Evolutionary conservation across 805 yeast species (phyloP).

Genomic region (Candida sonorensis): DNA sequence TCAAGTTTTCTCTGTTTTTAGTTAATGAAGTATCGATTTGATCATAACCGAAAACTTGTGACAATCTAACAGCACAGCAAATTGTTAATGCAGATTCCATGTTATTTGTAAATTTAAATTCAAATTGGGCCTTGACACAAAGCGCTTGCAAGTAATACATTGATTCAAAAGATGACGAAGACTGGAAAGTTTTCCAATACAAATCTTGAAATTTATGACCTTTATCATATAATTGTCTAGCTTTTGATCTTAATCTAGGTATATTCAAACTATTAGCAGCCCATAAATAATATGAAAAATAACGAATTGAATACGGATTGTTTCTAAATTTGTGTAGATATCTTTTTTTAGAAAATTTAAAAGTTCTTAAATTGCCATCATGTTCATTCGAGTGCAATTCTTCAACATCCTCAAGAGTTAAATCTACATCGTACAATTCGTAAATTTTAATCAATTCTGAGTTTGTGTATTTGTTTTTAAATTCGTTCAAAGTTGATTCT

Average conservation of each 20-base stretch:
- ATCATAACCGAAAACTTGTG: constrained; percentile 26
- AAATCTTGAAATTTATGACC: constrained; percentile 10
- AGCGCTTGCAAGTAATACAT: constrained; percentile 21
- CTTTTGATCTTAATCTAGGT: constrained; percentile 13
- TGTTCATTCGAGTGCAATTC: constrained; percentile 15
- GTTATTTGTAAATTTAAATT: constrained; percentile 21
- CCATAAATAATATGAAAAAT: constrained; percentile 20
- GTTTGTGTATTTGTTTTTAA: constrained; percentile 4
- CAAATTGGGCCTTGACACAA: constrained; percentile 19
- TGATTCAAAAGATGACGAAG: constrained; percentile 11
- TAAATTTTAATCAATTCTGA: constrained; percentile 5
- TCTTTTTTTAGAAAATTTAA: constrained; percentile 14
- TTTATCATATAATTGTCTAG: constrained; percentile 13
- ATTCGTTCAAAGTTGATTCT: no score
- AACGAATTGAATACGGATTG: constrained; percentile 14
- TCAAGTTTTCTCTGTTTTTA: background rate
- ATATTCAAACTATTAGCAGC: constrained; percentile 12
- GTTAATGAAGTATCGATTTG: constrained; percentile 20
- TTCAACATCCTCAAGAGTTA: constrained; percentile 16
- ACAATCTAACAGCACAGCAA: constrained; percentile 19
- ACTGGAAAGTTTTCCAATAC: constrained; percentile 14
- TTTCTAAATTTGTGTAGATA: constrained; percentile 12
- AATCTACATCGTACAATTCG: constrained; percentile 11
- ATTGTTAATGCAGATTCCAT: constrained; percentile 23
- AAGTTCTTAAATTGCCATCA: constrained; percentile 5